Evolutionary conservation across 768 basidiomycete species (phyloP), one percentile per base, ranked within the genome.

Genomic region (Fomitopsis pulvina): DNA sequence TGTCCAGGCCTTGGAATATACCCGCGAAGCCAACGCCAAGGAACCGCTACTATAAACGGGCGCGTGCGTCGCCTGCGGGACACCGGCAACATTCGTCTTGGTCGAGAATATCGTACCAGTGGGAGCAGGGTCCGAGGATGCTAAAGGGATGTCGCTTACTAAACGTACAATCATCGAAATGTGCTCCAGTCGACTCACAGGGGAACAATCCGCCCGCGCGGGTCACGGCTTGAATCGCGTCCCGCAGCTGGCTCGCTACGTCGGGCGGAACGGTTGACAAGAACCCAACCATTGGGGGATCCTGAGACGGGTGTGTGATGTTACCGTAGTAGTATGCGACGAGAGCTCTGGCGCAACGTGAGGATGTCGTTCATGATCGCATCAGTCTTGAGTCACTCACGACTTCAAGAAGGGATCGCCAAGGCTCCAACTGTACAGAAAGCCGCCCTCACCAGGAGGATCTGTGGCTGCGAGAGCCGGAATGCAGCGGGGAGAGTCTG

Each of bases 331-430:
- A 77, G 60, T 80, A 89, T 20, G 85, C 67, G 10, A 80, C 73
- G 16, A 88, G 58, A 6, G 81, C 83, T 12, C 87, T 87, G 55
- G 22, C 4, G 41, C 21, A 8, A 21, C 21, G 44, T 55, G 18
- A 47, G 38, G 14, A 16, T 40, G 39, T 34, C 18, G 22, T 21
- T 27, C 16, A 16, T 30, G 6, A 44, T 21, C 22, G 40, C 32
- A 34, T n/a, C 32, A 20, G 22, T 1, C n/a, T 9, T 9, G 11
- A 3, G 25, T 21, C 1, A 67, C 78, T 40, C 52, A 87, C 85
- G 83, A 75, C 61, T 87, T 87, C 51, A 90, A 57, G 57, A 89
- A 89, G 1, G 87, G 87, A 55, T 75, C 77, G 2, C 87, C 87
- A 26, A 90, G 66, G 65, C 79, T 87, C 87, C 87, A 90, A 57